Conservation (phyloP, 805 yeast species). For the Pichia pseudocactophila region DNA sequence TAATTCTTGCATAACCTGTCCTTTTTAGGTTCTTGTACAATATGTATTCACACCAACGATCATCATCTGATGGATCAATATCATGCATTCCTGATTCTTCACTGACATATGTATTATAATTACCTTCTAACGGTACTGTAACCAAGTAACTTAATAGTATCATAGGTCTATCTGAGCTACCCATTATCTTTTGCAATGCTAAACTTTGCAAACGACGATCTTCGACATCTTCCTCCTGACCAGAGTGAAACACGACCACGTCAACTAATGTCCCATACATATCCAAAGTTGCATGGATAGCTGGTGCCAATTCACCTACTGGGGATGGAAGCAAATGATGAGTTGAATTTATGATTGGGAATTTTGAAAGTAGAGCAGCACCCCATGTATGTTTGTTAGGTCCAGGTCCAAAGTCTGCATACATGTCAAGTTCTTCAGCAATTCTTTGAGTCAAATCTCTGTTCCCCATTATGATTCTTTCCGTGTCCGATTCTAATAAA, state of each 20-base stretch:
- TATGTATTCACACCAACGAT: conserved; percentile 97
- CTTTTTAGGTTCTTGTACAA: conserved; percentile 79
- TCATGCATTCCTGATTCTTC: conserved; percentile 82
- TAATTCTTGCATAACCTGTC: conserved; percentile 88
- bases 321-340: conserved; percentile 94
- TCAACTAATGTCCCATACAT: conserved; percentile 83
- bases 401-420: conserved; percentile 95
- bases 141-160: conserved; percentile 85
- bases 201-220: conserved; percentile 83
- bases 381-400: conserved; percentile 99
- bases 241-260: conserved; percentile 94
- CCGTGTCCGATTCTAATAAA: conserved; percentile 85
- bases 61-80: conserved; percentile 89
- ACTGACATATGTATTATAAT: conserved; percentile 86
- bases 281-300: conserved; percentile 90
- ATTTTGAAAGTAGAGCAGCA: conserved; percentile 80
- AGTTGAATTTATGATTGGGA: conserved; percentile 84
- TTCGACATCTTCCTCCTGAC: conserved; percentile 95
- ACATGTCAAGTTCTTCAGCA: conserved; percentile 90
- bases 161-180: conserved; percentile 70
- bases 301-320: conserved; percentile 97
- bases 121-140: conserved; percentile 78
- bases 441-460: conserved; percentile 86
- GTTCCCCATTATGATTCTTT: conserved; percentile 89
- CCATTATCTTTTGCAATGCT: conserved; percentile 73